Percentiles rank a stretch among this genome's conserved stretches.
phyloP scores from a whole-genome alignment of 495 filamentous ascomycete genomes.

The Xylaria acuta region DNA sequence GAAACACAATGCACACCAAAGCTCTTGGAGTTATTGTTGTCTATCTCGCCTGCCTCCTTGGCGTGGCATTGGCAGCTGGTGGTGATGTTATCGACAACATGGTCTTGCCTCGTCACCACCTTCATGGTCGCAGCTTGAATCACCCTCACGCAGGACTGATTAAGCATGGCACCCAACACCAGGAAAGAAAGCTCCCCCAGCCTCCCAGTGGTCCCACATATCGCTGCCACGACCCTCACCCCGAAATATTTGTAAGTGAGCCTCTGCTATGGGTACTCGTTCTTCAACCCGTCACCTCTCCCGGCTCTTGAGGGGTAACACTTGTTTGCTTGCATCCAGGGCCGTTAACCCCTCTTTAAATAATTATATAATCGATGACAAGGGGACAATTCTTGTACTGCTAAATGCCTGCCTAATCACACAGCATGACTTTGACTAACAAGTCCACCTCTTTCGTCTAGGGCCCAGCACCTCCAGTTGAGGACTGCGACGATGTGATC shows the following conservation, averaged over 20 bases:
- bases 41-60: conserved; percentile 7
- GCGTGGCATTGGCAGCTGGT: conserved; percentile 3
- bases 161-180: background rate
- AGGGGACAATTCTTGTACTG: background rate
- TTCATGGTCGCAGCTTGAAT: background rate
- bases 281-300: background rate
- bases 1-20: conserved; percentile 8
- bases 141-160: background rate
- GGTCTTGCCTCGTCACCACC: conserved; percentile 2
- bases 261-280: background rate
- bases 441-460: conserved; percentile 5
- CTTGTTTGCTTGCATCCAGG: background rate
- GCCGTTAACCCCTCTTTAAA: background rate
- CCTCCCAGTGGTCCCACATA: conserved; percentile 27
- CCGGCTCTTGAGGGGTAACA: background rate
- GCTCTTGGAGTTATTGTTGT: background rate
- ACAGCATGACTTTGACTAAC: background rate
- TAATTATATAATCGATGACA: background rate
- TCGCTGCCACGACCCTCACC: conserved; percentile 33
- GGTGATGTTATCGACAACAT: background rate
- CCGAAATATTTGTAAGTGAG: conserved; percentile 32
- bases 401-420: background rate
- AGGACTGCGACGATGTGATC: conserved; percentile 37
- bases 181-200: conserved; percentile 13
- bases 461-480: conserved; percentile 36